These are phyloP conservation scores for Puccinia novopanici DNA, from an alignment of 1,284 basidiomycete species.

Conservation along the genomic window DNA sequence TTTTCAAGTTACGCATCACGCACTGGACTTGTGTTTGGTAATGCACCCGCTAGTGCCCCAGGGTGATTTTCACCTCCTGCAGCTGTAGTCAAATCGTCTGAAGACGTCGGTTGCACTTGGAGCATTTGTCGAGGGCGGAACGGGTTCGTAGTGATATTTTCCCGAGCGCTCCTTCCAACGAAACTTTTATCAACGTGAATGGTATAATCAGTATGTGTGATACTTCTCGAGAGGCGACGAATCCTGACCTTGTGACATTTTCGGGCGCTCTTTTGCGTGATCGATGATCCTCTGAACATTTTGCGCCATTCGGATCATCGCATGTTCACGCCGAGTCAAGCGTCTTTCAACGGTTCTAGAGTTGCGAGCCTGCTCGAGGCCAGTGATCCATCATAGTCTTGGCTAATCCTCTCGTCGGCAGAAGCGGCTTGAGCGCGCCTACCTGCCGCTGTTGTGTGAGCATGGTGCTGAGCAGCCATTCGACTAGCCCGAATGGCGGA, in stretches of 20 bases:
- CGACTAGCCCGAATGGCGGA: conserved; percentile 74
- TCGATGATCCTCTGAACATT: conserved; percentile 96
- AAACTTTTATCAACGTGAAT: conserved; percentile 64
- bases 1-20: conserved; percentile 17
- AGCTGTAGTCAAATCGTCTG: conserved; percentile 44
- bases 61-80: conserved; percentile 52
- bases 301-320: conserved; percentile 81
- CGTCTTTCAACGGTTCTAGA: conserved; percentile 73
- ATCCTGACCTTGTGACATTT: conserved; percentile 53
- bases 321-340: conserved; percentile 56
- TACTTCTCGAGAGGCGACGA: background rate
- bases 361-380: conserved; percentile 20
- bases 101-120: conserved; percentile 68
- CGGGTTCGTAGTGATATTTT: conserved; percentile 88
- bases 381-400: conserved; percentile 31
- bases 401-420: conserved; percentile 21
- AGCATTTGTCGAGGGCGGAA: conserved; percentile 89
- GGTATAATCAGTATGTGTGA: conserved; percentile 45
- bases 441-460: conserved; percentile 43
- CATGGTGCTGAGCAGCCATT: conserved; percentile 65
- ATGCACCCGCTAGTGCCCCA: conserved; percentile 26
- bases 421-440: background rate
- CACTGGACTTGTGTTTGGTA: conserved; percentile 53
- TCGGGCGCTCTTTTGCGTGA: conserved; percentile 72
- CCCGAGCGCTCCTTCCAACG: conserved; percentile 90